Conservation (phyloP, 2,329 filamentous ascomycete species). For the Aurifilum marmelostoma region DNA sequence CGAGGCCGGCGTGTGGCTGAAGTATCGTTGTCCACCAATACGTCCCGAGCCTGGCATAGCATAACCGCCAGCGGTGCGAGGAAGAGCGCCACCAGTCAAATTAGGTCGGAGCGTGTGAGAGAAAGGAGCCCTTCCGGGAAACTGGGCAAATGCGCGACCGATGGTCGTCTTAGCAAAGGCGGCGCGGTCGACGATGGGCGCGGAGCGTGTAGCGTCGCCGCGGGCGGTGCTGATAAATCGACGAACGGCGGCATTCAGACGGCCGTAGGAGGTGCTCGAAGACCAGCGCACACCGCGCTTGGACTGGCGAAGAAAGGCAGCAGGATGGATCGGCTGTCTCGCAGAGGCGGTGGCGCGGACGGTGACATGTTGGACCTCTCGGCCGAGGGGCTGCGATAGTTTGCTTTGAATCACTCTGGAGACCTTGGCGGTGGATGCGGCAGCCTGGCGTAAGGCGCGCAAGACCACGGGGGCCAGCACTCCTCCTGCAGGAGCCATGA, state of each 20-base stretch:
- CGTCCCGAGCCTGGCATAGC: constrained; percentile 69
- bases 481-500: constrained; percentile 60
- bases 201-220: constrained; percentile 40
- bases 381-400: constrained; percentile 50
- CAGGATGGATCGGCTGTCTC: constrained; percentile 57
- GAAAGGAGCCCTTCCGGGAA: constrained; percentile 81
- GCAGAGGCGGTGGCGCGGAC: constrained; percentile 44
- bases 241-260: constrained; percentile 50
- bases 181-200: constrained; percentile 49
- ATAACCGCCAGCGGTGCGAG: constrained; percentile 90
- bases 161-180: constrained; percentile 54
- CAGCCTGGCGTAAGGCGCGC: constrained; percentile 57
- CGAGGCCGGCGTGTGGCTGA: constrained; percentile 83
- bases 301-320: constrained; percentile 54
- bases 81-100: constrained; percentile 82
- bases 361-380: constrained; percentile 51
- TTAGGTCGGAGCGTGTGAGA: constrained; percentile 88
- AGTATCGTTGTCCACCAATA: constrained; percentile 76
- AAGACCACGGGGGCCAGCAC: constrained; percentile 61
- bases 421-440: constrained; percentile 47
- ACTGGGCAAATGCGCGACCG: constrained; percentile 57
- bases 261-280: constrained; percentile 48
- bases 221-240: constrained; percentile 54
- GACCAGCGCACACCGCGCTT: constrained; percentile 53
- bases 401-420: constrained; percentile 56